phyloP scores from a whole-genome alignment of 352 stramenopile genomes.

The Phytophthora multivora region DNA sequence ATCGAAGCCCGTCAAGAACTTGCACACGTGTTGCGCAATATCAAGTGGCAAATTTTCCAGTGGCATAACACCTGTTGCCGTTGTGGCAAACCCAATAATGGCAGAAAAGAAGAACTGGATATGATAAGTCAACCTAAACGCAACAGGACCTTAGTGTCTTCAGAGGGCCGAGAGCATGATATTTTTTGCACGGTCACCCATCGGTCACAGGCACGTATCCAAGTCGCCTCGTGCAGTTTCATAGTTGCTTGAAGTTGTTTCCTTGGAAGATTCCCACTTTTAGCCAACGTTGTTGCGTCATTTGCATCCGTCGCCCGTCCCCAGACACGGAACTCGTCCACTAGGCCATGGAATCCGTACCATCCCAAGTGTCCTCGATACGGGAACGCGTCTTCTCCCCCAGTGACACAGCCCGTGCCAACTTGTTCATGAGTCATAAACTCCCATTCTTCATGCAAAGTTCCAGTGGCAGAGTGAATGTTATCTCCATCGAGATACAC shows the following conservation, averaged over 20 bases:
- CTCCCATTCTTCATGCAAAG: slow-evolving; percentile 19
- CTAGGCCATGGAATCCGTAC: slow-evolving; percentile 40
- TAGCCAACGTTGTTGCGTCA: slow-evolving; percentile 9
- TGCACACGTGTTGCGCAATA: slow-evolving; percentile 13
- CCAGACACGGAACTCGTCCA: slow-evolving; percentile 44
- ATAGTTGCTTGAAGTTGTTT: neutral
- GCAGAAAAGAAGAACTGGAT: neutral
- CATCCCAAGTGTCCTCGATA: slow-evolving; percentile 19
- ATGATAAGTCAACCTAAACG: neutral
- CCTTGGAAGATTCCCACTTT: neutral
- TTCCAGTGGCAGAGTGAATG: slow-evolving; percentile 4
- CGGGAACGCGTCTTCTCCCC: neutral
- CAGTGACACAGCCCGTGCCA: slow-evolving; percentile 40
- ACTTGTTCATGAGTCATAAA: slow-evolving; percentile 31
- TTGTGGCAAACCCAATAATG: neutral
- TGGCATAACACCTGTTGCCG: neutral
- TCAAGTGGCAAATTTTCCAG: slow-evolving; percentile 10
- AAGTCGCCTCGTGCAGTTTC: neutral
- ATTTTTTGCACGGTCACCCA: slow-evolving; percentile 7
- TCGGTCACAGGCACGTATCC: neutral
- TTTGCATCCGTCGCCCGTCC: slow-evolving; percentile 1
- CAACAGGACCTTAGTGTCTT: neutral
- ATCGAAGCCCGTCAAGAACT: slow-evolving; percentile 34
- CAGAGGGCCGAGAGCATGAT: slow-evolving; percentile 5
- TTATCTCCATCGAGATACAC: slow-evolving; percentile 36